Evolutionary conservation across 2,329 filamentous ascomycete species (phyloP).

Genomic region (Cordyceps pruinosa): DNA sequence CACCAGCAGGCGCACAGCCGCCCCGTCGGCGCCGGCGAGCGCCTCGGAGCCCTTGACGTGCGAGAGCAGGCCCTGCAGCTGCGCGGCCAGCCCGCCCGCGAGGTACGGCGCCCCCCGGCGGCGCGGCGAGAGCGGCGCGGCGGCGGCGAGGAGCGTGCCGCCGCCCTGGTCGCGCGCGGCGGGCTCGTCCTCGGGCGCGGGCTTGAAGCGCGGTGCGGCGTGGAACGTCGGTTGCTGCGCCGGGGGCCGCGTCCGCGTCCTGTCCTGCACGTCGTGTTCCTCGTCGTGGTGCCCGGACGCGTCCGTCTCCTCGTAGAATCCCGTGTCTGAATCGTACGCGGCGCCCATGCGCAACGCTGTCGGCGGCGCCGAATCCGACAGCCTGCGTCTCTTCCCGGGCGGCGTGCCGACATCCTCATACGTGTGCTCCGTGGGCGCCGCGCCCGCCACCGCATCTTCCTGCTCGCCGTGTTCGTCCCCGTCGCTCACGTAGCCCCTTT

Average conservation of each 20-base stretch:
- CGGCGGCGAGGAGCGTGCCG: constrained; percentile 17
- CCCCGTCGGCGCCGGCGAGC: constrained; percentile 5
- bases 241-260: constrained; percentile 15
- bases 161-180: not conserved
- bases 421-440: not conserved
- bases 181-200: constrained; percentile 16
- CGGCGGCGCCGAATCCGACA: constrained; percentile 2
- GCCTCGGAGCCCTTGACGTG: constrained; percentile 32
- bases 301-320: not conserved
- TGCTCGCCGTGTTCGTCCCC: constrained; percentile 10
- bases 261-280: constrained; percentile 9
- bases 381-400: constrained; percentile 20
- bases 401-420: not conserved
- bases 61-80: constrained; percentile 35
- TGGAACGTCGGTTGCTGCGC: constrained; percentile 32
- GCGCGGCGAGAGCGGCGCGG: constrained; percentile 27
- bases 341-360: not conserved
- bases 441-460: constrained; percentile 3
- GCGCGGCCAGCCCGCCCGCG: constrained; percentile 31
- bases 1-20: constrained; percentile 20
- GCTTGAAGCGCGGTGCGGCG: constrained; percentile 34
- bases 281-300: constrained; percentile 8
- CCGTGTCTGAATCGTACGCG: not conserved
- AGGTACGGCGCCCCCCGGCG: constrained; percentile 28
- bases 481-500: not conserved